phyloP scores from a whole-genome alignment of 371 early-diverging fungal species.

The Mortierella sp. region DNA sequence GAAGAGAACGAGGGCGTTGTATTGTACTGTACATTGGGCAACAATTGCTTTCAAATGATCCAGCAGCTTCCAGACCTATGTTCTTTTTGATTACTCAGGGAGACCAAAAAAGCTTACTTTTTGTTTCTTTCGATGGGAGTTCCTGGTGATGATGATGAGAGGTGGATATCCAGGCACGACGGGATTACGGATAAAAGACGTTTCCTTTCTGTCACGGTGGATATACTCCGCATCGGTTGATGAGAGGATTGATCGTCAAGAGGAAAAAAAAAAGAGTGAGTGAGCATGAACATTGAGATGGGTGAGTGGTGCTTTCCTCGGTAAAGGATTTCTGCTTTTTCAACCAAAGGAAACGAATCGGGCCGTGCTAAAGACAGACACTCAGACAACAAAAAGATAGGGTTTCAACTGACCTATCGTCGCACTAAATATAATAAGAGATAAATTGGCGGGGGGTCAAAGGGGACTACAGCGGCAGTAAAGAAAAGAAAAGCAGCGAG shows the following conservation, averaged over 20 bases:
- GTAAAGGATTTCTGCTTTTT: background rate
- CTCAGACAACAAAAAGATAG: background rate
- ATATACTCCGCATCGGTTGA: background rate
- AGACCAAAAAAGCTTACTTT: background rate
- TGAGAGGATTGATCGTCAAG: background rate
- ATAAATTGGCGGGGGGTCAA: slow-evolving; percentile 3
- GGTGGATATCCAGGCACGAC: background rate
- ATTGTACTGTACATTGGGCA: too few species aligned
- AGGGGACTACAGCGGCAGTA: background rate
- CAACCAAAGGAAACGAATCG: background rate
- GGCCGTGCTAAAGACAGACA: background rate
- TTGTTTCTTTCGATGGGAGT: too few species aligned
- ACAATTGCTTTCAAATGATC: too few species aligned
- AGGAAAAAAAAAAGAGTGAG: background rate
- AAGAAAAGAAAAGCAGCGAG: background rate
- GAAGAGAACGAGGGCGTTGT: background rate
- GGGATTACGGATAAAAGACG: background rate
- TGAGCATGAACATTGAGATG: background rate
- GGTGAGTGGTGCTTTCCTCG: background rate
- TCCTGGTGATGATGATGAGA: too few species aligned
- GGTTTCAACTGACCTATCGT: background rate
- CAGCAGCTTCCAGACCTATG: background rate
- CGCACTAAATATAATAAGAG: background rate
- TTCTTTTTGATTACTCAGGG: background rate
- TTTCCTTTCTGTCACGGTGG: background rate